Percentiles rank a stretch among this genome's conserved stretches.
Conservation (phyloP, 331 rosid species). For the Quercus lobata region DNA sequence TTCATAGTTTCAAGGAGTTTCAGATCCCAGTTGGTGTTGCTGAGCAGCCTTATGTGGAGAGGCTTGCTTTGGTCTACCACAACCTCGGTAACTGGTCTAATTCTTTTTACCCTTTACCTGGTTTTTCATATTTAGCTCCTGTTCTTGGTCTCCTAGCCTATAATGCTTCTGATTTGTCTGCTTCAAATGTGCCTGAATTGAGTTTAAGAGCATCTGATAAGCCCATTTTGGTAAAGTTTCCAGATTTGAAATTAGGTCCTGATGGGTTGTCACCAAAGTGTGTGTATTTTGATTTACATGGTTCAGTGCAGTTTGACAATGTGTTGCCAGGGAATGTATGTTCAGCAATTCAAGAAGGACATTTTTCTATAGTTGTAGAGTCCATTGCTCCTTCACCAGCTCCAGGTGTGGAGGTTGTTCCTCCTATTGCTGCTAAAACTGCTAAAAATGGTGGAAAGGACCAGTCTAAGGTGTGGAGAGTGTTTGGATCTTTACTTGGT, state of each 20-base stretch:
- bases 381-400: conserved; percentile 21
- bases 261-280: conserved; percentile 31
- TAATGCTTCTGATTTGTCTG: conserved; percentile 47
- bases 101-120: conserved; percentile 58
- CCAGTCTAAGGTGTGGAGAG: conserved; percentile 15
- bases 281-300: conserved; percentile 43
- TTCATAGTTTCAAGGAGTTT: conserved; percentile 52
- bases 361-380: conserved; percentile 45
- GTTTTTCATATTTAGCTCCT: conserved; percentile 66
- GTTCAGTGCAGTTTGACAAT: conserved; percentile 38
- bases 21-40: conserved; percentile 57
- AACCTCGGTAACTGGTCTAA: conserved; percentile 74
- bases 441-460: background rate
- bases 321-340: conserved; percentile 35
- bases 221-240: conserved; percentile 39
- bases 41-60: conserved; percentile 58
- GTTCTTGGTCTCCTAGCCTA: conserved; percentile 74
- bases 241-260: background rate
- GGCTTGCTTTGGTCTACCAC: conserved; percentile 75
- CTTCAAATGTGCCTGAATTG: conserved; percentile 45
- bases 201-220: conserved; percentile 28
- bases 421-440: background rate
- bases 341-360: conserved; percentile 42
- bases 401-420: conserved; percentile 14
- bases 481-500: conserved; percentile 25